Evolutionary conservation across 2,329 filamentous ascomycete genomes (phyloP), one percentile per base, ranked within the genome.

Genomic region (Drechslera avenae): DNA sequence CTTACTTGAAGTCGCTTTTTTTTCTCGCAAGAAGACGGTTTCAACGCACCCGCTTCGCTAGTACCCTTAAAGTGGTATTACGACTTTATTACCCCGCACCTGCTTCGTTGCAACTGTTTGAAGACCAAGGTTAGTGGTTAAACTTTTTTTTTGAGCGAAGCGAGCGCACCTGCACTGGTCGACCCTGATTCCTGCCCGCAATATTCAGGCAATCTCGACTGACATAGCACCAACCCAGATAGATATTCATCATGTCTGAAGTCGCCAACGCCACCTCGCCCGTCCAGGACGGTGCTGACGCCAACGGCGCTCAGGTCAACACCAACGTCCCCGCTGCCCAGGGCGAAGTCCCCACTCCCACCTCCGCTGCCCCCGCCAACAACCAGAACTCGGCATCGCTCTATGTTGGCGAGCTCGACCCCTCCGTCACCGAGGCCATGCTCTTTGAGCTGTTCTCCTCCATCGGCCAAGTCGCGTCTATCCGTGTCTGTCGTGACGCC

Each of bases 401-500:
- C 75, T 99, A 99, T 77, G 94, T 99, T 66, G 94, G 94, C 77
- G 94, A 99, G 83, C 91, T 99, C 69, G 94, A 99, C 77, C 86
- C 90, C 68, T 94, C 91, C 57, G 94, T 99, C 76, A 99, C 94
- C 62, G 94, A 99, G 85, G 94, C 94, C 67, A 99, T 99, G 94
- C 91, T 99, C 72, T 99, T 97, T 79, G 94, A 99, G 86, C 90
- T 99, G 60, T 99, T 99, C 85, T 97, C 94, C 55, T 94, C 95
- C 79, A 99, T 99, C 74, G 94, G 94, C 68, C 93, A 96, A 72
- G 94, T 99, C 70, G 94, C 94, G 64, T 99, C 94, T 56, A 99
- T 99, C 78, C 94, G 94, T 85, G 94, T 99, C 76, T 99, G 94
- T 86, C 94, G 94, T 80, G 94, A 99, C 74, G 93, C 94, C 59